A percentile compares a stretch with the other conserved stretches of the same genome.
Conservation (phyloP, 2,329 filamentous ascomycete genomes). For the Curvularia lunata region DNA sequence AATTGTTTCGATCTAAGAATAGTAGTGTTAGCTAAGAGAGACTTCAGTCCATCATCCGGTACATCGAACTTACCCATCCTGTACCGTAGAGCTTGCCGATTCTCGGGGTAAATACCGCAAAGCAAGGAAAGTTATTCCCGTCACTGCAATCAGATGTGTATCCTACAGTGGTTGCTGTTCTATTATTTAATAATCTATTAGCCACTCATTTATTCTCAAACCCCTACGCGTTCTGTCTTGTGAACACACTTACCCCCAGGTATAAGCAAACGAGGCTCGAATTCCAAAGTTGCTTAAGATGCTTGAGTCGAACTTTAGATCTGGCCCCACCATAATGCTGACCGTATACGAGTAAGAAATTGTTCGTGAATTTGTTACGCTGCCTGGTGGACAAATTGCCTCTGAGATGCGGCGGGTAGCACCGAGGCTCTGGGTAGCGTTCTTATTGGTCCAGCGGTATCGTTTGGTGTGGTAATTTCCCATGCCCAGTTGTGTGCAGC, state of each 20-base stretch:
- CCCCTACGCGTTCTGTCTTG: too few relatives aligned
- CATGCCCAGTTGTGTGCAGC: neutral
- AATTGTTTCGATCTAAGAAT: neutral
- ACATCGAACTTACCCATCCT: neutral
- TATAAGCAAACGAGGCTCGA: neutral
- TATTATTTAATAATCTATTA: neutral
- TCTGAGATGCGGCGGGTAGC: neutral
- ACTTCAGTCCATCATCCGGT: too few relatives aligned
- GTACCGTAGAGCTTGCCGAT: neutral
- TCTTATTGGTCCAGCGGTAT: neutral
- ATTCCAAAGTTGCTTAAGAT: neutral
- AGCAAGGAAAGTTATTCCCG: neutral
- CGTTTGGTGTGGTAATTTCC: neutral
- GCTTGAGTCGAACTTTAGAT: neutral
- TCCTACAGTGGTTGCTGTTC: neutral
- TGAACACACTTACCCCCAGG: neutral
- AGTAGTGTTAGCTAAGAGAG: neutral
- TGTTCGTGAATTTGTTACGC: neutral
- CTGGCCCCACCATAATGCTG: neutral
- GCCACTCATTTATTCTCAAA: too few relatives aligned
- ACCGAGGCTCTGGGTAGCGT: neutral
- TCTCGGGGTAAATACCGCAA: neutral
- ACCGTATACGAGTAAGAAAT: neutral
- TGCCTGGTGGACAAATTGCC: neutral
- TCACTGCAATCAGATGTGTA: neutral